phyloP scores from a whole-genome alignment of 768 basidiomycete genomes.

The Calocybe gangraenosa region DNA sequence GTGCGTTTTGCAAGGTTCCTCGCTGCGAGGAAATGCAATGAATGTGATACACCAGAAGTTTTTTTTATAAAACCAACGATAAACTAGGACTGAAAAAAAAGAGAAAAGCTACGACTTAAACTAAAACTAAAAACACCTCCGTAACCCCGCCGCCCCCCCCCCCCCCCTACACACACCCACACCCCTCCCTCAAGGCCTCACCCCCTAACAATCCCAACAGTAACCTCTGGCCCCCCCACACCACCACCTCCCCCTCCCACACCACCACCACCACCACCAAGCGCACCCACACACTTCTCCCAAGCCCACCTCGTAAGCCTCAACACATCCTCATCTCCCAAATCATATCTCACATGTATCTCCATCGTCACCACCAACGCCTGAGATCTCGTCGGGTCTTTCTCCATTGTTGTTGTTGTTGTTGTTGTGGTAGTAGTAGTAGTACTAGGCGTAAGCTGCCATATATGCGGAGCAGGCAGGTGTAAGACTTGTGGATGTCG shows the following conservation, averaged over 20 bases:
- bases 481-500: constrained; percentile 80
- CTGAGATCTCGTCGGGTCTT: constrained; percentile 1
- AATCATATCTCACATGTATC: constrained; percentile 63
- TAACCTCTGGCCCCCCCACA: constrained; percentile 53
- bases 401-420: background rate
- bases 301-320: constrained; percentile 73
- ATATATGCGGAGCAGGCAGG: constrained; percentile 82
- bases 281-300: constrained; percentile 56
- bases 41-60: too few relatives aligned
- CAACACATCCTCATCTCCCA: constrained; percentile 69
- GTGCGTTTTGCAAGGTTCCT: too few relatives aligned
- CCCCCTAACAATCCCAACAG: constrained; percentile 68
- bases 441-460: constrained; percentile 84
- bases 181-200: too few relatives aligned
- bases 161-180: too few relatives aligned
- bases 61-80: too few relatives aligned
- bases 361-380: constrained; percentile 71
- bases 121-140: too few relatives aligned
- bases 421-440: too few relatives aligned
- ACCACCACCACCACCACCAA: constrained; percentile 38
- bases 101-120: too few relatives aligned
- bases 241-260: constrained; percentile 31
- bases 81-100: too few relatives aligned
- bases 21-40: too few relatives aligned
- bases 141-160: too few relatives aligned